Evolutionary conservation across 164 flowering plant species (phyloP).

Genomic region (Hamamelis virginiana): DNA sequence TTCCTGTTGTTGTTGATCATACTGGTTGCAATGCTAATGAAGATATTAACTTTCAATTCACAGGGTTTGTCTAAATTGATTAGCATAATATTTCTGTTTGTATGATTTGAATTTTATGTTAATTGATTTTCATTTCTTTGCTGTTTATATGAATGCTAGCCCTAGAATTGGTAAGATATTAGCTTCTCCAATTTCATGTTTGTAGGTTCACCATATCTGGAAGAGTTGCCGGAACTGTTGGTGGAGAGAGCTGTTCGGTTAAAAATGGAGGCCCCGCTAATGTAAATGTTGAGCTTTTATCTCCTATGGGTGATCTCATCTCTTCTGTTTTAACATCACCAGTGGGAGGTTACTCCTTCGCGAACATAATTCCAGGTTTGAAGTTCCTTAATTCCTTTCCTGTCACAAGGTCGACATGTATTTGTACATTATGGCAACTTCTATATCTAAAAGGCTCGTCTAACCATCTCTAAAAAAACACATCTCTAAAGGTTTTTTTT

Average conservation of each 20-base stretch:
- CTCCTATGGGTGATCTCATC: slow-evolving; percentile 50
- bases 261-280: slow-evolving; percentile 80
- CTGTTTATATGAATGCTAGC: background rate
- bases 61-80: slow-evolving; percentile 62
- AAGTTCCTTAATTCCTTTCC: slow-evolving; percentile 1
- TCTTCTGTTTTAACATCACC: slow-evolving; percentile 69
- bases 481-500: too few relatives aligned
- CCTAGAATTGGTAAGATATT: background rate
- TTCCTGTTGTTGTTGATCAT: slow-evolving; percentile 76
- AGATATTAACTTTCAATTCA: slow-evolving; percentile 88
- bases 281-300: slow-evolving; percentile 76
- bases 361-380: slow-evolving; percentile 79
- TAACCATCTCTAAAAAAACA: too few relatives aligned
- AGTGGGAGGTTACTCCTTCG: slow-evolving; percentile 66
- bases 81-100: slow-evolving; percentile 1
- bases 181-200: slow-evolving; percentile 1
- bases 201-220: slow-evolving; percentile 88
- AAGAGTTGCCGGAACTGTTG: slow-evolving; percentile 84
- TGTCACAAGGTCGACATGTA: background rate
- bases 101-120: background rate
- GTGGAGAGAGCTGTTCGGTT: slow-evolving; percentile 75
- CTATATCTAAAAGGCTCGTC: too few relatives aligned
- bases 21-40: slow-evolving; percentile 88
- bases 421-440: background rate
- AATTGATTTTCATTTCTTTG: background rate